phyloP scores from a whole-genome alignment of 2,329 filamentous ascomycete species.

The Epichloe elymi region DNA sequence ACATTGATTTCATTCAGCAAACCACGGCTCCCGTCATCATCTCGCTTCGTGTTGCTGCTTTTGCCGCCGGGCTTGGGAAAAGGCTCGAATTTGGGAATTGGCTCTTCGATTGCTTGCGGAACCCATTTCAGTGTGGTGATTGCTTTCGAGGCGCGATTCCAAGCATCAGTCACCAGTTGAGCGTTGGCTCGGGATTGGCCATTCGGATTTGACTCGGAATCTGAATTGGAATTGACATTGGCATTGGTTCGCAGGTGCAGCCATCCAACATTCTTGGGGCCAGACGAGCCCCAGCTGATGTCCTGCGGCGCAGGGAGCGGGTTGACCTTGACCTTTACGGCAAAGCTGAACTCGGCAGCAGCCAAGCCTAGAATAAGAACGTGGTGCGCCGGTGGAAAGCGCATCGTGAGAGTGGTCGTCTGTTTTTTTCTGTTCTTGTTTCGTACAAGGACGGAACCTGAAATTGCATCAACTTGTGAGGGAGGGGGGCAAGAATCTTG shows the following conservation, averaged over 20 bases:
- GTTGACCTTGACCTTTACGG: constrained; percentile 12
- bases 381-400: background rate
- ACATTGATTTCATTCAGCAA: constrained; percentile 31
- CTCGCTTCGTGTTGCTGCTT: constrained; percentile 17
- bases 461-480: too few relatives aligned
- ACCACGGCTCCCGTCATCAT: constrained; percentile 3
- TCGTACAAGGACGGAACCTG: background rate
- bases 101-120: constrained; percentile 37
- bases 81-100: constrained; percentile 33
- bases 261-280: constrained; percentile 9
- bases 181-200: constrained; percentile 2
- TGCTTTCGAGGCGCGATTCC: constrained; percentile 33
- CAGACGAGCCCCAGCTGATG: constrained; percentile 13
- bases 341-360: constrained; percentile 4
- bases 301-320: constrained; percentile 15
- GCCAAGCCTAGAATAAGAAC: background rate
- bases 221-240: background rate
- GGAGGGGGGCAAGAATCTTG: too few relatives aligned
- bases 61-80: constrained; percentile 31
- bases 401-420: background rate
- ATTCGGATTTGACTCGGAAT: too few relatives aligned
- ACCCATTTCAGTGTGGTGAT: constrained; percentile 39
- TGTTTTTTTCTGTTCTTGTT: background rate
- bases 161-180: constrained; percentile 29
- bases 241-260: constrained; percentile 9